phyloP scores from a whole-genome alignment of 345 rosid genomes.

The Mallotus nudiflorus region DNA sequence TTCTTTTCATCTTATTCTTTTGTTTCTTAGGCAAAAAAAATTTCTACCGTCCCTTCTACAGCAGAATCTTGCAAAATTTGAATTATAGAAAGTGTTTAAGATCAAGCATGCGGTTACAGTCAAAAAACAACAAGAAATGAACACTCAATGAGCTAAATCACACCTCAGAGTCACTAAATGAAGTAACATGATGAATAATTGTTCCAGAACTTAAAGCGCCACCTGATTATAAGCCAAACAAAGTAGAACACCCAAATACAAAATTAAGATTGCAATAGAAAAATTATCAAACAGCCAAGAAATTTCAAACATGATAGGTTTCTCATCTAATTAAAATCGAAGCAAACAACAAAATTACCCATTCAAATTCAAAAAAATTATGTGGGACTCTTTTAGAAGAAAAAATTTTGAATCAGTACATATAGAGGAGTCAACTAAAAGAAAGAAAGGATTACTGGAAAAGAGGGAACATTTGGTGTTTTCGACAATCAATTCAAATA shows the following conservation, averaged over 20 bases:
- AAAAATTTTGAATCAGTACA: no score
- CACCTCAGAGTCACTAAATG: constrained; percentile 57
- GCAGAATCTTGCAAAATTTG: constrained; percentile 14
- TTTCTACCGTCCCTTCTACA: constrained; percentile 7
- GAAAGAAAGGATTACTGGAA: constrained; percentile 35
- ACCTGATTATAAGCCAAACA: constrained; percentile 39
- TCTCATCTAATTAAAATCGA: no score
- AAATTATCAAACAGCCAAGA: no score
- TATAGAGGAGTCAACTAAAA: no score
- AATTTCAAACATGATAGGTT: no score
- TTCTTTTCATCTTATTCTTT: constrained; percentile 16
- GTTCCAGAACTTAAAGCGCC: constrained; percentile 58
- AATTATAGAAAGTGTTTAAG: not conserved
- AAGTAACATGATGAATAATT: constrained; percentile 59
- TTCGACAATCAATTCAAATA: constrained; percentile 78
- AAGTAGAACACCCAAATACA: no score
- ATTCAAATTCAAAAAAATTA: no score
- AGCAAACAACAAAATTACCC: no score
- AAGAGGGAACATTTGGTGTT: constrained; percentile 63
- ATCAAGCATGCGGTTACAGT: not conserved
- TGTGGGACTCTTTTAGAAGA: no score
- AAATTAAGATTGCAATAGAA: no score
- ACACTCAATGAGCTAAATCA: not conserved
- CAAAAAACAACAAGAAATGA: not conserved
- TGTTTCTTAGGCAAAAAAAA: constrained; percentile 8